These are phyloP conservation scores for Coccomyxa sp. DNA, from an alignment of 139 green algal genomes.

Conservation along the genomic window DNA sequence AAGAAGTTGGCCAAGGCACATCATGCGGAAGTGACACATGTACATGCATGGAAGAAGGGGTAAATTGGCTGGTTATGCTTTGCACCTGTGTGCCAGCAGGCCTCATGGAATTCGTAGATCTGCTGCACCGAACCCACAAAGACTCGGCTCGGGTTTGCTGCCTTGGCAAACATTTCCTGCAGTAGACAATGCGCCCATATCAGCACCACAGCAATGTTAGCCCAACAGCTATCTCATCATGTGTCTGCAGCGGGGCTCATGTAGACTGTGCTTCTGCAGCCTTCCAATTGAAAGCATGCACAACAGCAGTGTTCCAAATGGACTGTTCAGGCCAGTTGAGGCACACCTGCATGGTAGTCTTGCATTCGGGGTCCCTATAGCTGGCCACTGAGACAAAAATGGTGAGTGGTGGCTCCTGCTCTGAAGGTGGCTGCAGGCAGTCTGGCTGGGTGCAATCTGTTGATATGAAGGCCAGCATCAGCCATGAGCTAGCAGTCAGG, in stretches of 20 bases:
- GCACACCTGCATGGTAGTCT: background rate
- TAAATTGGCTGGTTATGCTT: too few relatives aligned
- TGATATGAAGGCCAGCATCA: background rate
- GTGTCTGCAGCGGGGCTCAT: too few relatives aligned
- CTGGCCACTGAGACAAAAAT: conserved; percentile 1
- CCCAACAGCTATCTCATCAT: too few relatives aligned
- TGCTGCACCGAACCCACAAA: conserved; percentile 1
- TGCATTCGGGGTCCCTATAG: background rate
- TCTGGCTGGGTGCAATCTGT: background rate
- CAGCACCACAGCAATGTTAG: too few relatives aligned
- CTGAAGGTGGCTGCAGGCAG: background rate
- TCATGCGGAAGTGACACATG: too few relatives aligned
- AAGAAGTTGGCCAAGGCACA: too few relatives aligned
- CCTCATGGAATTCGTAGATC: background rate
- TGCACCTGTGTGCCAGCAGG: background rate
- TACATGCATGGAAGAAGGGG: too few relatives aligned
- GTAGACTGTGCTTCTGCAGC: too few relatives aligned
- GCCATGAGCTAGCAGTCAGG: background rate
- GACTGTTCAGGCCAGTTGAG: background rate
- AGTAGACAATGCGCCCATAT: too few relatives aligned
- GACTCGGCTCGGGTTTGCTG: background rate
- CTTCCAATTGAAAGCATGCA: too few relatives aligned
- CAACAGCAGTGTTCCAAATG: too few relatives aligned
- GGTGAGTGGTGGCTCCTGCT: background rate
- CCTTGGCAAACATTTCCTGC: background rate